Evolutionary conservation across 176 grass and related monocot genomes (phyloP), one percentile per base, ranked within the genome.

Genomic region (Lolium rigidum): DNA sequence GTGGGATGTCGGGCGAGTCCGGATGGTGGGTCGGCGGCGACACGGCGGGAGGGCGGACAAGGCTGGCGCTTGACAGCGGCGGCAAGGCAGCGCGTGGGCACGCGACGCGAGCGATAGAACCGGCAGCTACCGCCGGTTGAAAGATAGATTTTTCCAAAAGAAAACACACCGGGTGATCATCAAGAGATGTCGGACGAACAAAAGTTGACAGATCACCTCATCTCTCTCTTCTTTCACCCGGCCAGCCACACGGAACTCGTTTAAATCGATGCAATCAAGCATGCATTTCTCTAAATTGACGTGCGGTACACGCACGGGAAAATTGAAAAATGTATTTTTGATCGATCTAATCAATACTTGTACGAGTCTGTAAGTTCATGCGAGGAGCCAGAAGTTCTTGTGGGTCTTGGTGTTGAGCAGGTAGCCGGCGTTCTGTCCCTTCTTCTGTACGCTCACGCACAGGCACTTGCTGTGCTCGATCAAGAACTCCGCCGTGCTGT

Each of bases 341-440:
- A 26, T 50, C 70, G 21, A 26, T 74, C 44, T 74, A 74, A 9
- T 26, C 70, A 49, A 49, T 3, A 74, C 16, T 12, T 74, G 47
- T 73, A 22, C 20, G 71, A 16, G 71, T 47, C 14, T 50, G 44
- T 15, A 75, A 51, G 72, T 52, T 60, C 79, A 94, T 63, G 93
- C 95, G 71, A 98, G 95, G 85, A 93, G 93, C 95, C 95, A 98
- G 76, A 90, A 98, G 89, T 98, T 98, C 74, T 90, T 98, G 70
- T 98, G 95, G 10, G 93, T 95, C 93, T 90, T 95, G 66, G 86
- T 93, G 87, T 93, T 98, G 85, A 95, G 93, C 57, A 98, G 83
- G 82, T 98, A 98, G 14, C 95, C 95, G 10, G 91, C 87, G 61
- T 94, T 98, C 61, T 98, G 93, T 46, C 87, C 87, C 54, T 98